These are phyloP conservation scores for Cyphellophora attinorum DNA, from an alignment of 2,329 filamentous ascomycete species.

Conservation along the genomic window DNA sequence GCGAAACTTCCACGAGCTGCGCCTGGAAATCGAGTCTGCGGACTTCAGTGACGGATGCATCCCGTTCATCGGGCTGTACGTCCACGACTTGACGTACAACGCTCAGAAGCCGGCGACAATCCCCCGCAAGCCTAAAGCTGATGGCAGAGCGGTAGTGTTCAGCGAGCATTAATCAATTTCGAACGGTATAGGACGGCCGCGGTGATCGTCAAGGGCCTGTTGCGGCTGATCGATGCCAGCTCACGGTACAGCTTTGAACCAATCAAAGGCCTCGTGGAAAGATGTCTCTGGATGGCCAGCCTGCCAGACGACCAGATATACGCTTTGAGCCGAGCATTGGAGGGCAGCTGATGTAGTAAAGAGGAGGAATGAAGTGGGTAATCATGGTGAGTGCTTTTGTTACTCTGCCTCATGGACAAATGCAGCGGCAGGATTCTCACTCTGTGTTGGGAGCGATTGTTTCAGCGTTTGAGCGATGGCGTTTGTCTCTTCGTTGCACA, in stretches of 20 bases:
- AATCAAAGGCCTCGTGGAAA: conserved; percentile 48
- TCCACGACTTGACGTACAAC: conserved; percentile 59
- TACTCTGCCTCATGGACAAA: no score
- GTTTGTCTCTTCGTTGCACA: no score
- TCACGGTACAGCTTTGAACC: conserved; percentile 51
- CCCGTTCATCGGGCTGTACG: conserved; percentile 57
- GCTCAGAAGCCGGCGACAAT: conserved; percentile 55
- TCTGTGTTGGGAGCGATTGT: no score
- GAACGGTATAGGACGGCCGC: conserved; percentile 58
- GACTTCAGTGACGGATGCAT: conserved; percentile 53
- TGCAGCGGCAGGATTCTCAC: no score
- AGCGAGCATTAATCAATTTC: conserved; percentile 57
- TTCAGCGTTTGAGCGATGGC: no score
- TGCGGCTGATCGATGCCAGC: conserved; percentile 54
- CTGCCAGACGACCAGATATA: conserved; percentile 50
- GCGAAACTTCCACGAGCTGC: conserved; percentile 54
- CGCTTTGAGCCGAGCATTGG: conserved; percentile 33
- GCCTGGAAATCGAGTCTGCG: conserved; percentile 54
- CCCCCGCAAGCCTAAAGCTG: conserved; percentile 33
- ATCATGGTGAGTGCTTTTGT: no score
- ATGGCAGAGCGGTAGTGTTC: no score
- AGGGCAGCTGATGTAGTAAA: no score
- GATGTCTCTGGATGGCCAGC: conserved; percentile 56
- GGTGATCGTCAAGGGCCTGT: conserved; percentile 53
- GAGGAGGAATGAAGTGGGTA: no score